Percentiles rank a stretch among this genome's conserved stretches.
phyloP scores from a whole-genome alignment of 495 filamentous ascomycete genomes.

The Neurospora sp. region DNA sequence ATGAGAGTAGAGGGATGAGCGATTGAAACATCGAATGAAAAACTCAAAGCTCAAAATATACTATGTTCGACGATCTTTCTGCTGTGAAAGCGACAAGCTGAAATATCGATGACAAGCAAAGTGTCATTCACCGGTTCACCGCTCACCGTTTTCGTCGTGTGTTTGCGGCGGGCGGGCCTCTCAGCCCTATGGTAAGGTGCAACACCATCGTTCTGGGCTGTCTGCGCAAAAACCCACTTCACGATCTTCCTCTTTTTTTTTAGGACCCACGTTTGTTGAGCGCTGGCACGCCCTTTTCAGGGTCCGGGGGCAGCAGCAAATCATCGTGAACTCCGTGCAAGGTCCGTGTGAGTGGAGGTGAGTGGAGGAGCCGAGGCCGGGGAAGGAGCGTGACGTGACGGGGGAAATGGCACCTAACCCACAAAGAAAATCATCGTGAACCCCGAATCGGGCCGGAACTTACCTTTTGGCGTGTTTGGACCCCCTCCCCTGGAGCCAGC shows the following conservation, averaged over 20 bases:
- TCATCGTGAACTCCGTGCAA: neutral
- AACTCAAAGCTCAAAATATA: too few species aligned
- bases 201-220: neutral
- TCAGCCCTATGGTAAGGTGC: neutral
- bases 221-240: neutral
- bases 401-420: neutral
- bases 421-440: neutral
- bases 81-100: neutral
- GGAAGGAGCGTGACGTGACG: neutral
- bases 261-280: neutral
- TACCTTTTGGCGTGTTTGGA: neutral
- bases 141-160: neutral
- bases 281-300: neutral
- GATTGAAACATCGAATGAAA: neutral
- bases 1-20: neutral
- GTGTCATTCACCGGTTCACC: neutral
- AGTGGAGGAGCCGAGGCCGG: neutral
- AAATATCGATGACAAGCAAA: neutral
- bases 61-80: neutral
- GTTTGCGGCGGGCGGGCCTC: neutral
- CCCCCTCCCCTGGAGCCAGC: neutral
- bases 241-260: neutral
- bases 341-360: neutral
- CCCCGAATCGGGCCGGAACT: neutral
- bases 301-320: neutral